phyloP scores from a whole-genome alignment of 352 stramenopile species.

The Phytophthora hibernalis region DNA sequence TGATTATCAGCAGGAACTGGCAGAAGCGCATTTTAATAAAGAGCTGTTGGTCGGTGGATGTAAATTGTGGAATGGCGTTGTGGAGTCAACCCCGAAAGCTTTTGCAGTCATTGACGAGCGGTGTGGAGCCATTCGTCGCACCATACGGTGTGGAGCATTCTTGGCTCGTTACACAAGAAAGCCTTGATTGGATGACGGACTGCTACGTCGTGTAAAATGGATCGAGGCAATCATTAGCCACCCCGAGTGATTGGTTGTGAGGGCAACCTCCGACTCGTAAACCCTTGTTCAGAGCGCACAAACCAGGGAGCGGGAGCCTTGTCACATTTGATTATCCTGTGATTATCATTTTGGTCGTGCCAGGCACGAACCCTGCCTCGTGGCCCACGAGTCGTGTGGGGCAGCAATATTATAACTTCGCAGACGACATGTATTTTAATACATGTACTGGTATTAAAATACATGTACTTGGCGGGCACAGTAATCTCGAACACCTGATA shows the following conservation, averaged over 20 bases:
- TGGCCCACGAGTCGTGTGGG: too few species aligned
- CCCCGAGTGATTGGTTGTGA: neutral
- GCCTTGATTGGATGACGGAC: too few species aligned
- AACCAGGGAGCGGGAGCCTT: neutral
- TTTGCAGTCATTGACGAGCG: neutral
- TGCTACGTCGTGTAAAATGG: too few species aligned
- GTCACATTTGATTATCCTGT: neutral
- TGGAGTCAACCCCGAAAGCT: neutral
- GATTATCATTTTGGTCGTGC: neutral
- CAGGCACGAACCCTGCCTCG: too few species aligned
- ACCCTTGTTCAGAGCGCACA: neutral
- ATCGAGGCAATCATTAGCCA: too few species aligned
- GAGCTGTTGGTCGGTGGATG: constrained; percentile 1
- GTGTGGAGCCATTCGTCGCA: neutral
- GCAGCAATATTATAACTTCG: too few species aligned
- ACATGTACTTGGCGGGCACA: too few species aligned
- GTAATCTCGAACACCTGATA: too few species aligned
- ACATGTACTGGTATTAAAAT: too few species aligned
- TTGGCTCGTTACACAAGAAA: too few species aligned
- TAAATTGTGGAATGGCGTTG: constrained; percentile 11
- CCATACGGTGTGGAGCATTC: too few species aligned
- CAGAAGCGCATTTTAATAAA: constrained; percentile 8
- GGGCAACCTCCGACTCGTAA: neutral
- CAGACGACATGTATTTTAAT: too few species aligned
- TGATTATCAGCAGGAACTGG: constrained; percentile 11